Evolutionary conservation across 2,329 filamentous ascomycete species (phyloP).

Genomic region (Fusarium compactum): DNA sequence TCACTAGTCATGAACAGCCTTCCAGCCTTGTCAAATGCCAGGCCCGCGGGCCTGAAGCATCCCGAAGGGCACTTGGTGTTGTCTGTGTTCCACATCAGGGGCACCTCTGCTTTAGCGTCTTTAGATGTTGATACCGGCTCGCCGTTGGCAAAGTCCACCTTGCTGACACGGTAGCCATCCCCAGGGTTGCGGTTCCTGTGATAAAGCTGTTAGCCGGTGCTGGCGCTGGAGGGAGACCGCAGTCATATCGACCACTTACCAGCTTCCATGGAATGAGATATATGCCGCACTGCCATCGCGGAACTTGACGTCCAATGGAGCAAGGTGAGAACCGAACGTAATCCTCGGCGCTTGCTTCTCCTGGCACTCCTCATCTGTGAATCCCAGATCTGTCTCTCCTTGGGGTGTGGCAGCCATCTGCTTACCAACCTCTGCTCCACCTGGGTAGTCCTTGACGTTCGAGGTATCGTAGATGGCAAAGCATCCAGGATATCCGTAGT

Average conservation of each 20-base stretch:
- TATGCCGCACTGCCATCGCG: slow-evolving; percentile 11
- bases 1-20: slow-evolving; percentile 16
- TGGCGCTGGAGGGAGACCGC: fast-evolving
- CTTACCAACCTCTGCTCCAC: slow-evolving; percentile 7
- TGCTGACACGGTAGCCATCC: slow-evolving; percentile 15
- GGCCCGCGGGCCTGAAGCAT: not conserved
- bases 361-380: slow-evolving; percentile 14
- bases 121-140: not conserved
- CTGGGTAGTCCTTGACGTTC: not conserved
- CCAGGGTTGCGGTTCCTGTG: slow-evolving; percentile 13
- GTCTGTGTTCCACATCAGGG: slow-evolving; percentile 13
- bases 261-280: slow-evolving; percentile 13
- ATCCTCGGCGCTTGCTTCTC: slow-evolving; percentile 10
- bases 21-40: slow-evolving; percentile 2
- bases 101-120: slow-evolving; percentile 6
- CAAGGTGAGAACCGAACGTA: slow-evolving; percentile 12
- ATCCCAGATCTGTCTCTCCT: slow-evolving; percentile 11
- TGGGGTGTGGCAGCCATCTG: not conserved
- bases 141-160: slow-evolving; percentile 6
- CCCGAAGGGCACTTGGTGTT: slow-evolving; percentile 5
- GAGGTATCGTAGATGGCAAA: slow-evolving; percentile 17
- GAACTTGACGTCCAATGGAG: slow-evolving; percentile 12
- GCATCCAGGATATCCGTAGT: slow-evolving; percentile 20
- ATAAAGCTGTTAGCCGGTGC: not conserved
- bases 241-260: not conserved